Evolutionary conservation across 345 rosid species (phyloP).

Genomic region (Firmiana major): DNA sequence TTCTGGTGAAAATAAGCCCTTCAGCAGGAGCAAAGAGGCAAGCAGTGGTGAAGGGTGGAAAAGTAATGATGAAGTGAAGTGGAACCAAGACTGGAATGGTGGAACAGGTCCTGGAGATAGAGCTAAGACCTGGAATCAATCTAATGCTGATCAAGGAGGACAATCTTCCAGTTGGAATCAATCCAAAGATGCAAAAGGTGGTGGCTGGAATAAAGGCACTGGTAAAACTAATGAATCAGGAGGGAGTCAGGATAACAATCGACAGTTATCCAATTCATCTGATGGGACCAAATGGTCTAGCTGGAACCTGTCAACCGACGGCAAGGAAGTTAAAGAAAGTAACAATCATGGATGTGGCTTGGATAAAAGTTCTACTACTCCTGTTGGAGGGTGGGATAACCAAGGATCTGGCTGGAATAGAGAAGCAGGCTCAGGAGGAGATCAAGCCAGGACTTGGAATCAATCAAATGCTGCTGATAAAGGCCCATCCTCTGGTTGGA

Average conservation of each 20-base stretch:
- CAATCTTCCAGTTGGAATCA: not conserved
- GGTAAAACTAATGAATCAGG: conserved; percentile 35
- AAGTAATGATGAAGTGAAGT: not conserved
- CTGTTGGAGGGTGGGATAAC: not conserved
- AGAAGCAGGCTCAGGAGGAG: not conserved
- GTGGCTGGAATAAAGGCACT: conserved; percentile 24
- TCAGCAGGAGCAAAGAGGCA: not conserved
- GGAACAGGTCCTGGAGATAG: not conserved
- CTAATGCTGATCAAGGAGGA: not conserved
- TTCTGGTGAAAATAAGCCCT: conserved; percentile 18
- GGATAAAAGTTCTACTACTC: not conserved
- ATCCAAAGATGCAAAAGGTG: not conserved
- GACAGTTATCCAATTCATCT: not conserved
- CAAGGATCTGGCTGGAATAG: not conserved
- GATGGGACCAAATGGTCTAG: conserved; percentile 43
- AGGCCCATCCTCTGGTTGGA: conserved; percentile 22
- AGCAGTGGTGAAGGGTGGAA: not conserved
- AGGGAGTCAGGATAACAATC: not conserved
- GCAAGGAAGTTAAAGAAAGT: conserved; percentile 8
- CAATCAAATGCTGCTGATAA: conserved; percentile 18
- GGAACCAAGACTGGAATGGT: not conserved
- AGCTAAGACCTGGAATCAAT: conserved; percentile 18
- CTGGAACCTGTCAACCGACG: conserved; percentile 19
- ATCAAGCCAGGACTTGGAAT: conserved; percentile 22
- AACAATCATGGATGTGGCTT: conserved; percentile 9